Conservation (phyloP, 306 rosid species). For the Benincasa hispida region DNA sequence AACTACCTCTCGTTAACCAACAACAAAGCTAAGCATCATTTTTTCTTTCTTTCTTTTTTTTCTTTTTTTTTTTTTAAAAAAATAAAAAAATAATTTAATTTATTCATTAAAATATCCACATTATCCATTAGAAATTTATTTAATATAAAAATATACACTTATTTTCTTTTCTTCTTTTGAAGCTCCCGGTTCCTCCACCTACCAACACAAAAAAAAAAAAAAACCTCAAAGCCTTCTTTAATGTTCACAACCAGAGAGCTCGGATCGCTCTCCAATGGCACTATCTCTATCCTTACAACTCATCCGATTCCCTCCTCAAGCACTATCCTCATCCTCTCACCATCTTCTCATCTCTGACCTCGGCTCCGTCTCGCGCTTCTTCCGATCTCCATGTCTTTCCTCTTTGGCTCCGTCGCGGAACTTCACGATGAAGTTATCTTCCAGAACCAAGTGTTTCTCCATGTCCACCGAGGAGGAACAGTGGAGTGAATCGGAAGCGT, state of each 20-base stretch:
- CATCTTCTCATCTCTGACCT: slow-evolving; percentile 30
- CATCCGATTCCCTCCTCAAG: slow-evolving; percentile 36
- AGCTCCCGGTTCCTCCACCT: background rate
- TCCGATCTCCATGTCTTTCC: slow-evolving; percentile 14
- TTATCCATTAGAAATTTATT: background rate
- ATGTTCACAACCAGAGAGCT: slow-evolving; percentile 24
- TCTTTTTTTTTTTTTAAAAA: no score
- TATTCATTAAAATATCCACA: background rate
- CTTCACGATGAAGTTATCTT: background rate
- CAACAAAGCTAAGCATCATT: no score
- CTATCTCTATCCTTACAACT: slow-evolving; percentile 28
- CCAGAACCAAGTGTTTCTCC: slow-evolving; percentile 29
- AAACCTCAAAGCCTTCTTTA: slow-evolving; percentile 17
- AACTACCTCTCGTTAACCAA: no score
- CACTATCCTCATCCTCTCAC: slow-evolving; percentile 22
- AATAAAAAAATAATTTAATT: no score
- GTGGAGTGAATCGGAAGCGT: slow-evolving; percentile 31
- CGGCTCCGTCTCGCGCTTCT: slow-evolving; percentile 10
- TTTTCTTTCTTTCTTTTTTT: no score
- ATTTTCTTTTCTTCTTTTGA: background rate
- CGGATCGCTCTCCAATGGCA: slow-evolving; percentile 34
- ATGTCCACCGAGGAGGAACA: slow-evolving; percentile 59
- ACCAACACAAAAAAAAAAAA: background rate
- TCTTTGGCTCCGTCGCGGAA: slow-evolving; percentile 19
- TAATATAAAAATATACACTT: background rate